Conservation (phyloP, 305 asterid species). For the Ilex paraguariensis region DNA sequence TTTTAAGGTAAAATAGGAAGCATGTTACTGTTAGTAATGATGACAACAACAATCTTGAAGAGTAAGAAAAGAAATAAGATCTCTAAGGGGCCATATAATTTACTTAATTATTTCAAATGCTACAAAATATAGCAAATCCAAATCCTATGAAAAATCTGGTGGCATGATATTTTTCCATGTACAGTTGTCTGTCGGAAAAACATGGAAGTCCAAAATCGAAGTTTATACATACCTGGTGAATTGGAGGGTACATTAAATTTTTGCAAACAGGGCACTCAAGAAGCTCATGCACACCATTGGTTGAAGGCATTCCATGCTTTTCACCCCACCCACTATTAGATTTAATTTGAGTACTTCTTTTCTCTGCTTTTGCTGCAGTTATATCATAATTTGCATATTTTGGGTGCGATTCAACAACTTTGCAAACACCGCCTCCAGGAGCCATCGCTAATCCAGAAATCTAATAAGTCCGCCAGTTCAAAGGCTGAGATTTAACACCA, state of each 20-base stretch:
- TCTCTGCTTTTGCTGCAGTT: slow-evolving; percentile 33
- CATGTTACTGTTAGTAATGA: background rate
- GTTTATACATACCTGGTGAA: slow-evolving; percentile 63
- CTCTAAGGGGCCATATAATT: too few species aligned
- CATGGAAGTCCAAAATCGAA: background rate
- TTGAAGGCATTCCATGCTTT: slow-evolving; percentile 35
- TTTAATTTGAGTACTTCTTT: slow-evolving; percentile 18
- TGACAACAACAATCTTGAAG: background rate
- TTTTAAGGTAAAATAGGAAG: background rate
- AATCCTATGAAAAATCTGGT: background rate
- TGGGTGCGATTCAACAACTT: slow-evolving; percentile 36
- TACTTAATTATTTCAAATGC: background rate
- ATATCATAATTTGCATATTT: slow-evolving; percentile 31
- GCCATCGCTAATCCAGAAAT: slow-evolving; percentile 41
- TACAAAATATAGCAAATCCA: background rate
- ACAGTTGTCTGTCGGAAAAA: background rate
- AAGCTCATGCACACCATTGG: slow-evolving; percentile 58
- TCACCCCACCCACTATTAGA: slow-evolving; percentile 22
- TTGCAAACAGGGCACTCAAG: slow-evolving; percentile 71
- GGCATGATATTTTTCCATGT: background rate
- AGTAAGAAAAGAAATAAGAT: too few species aligned
- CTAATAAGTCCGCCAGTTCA: slow-evolving; percentile 10
- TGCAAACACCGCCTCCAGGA: slow-evolving; percentile 48
- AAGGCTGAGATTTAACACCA: slow-evolving; percentile 5
- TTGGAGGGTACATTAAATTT: slow-evolving; percentile 71